Evolutionary conservation across 2,329 filamentous ascomycete genomes (phyloP).

Genomic region (Verticillium nonalfalfae): DNA sequence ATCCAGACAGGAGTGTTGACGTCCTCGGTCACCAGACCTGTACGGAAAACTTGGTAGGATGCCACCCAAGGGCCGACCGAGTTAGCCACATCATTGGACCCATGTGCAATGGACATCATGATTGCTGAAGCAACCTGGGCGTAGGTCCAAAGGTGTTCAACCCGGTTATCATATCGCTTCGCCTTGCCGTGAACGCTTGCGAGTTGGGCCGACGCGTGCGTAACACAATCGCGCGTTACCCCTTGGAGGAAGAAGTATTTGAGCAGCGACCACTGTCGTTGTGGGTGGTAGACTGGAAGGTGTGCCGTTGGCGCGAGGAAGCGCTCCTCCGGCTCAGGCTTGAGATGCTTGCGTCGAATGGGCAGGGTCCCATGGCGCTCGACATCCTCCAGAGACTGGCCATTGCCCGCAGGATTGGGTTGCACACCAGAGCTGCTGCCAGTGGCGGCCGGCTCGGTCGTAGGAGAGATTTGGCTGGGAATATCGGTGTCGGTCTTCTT

Average conservation of each 20-base stretch:
- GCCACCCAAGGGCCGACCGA: slow-evolving; percentile 32
- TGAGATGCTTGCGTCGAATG: slow-evolving; percentile 30
- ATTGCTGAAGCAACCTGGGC: slow-evolving; percentile 31
- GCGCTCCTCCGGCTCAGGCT: slow-evolving; percentile 25
- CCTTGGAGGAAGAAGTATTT: slow-evolving; percentile 16
- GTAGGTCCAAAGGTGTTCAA: slow-evolving; percentile 41
- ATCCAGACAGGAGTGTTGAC: slow-evolving; percentile 30
- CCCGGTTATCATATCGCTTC: slow-evolving; percentile 34
- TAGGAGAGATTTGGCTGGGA: not conserved
- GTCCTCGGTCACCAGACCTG: slow-evolving; percentile 20
- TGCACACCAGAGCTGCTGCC: not conserved
- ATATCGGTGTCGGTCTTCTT: slow-evolving; percentile 3
- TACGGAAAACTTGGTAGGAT: slow-evolving; percentile 25
- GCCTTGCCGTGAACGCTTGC: slow-evolving; percentile 20
- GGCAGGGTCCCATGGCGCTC: slow-evolving; percentile 19
- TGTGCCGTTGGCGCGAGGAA: slow-evolving; percentile 10
- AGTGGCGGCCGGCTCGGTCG: not conserved
- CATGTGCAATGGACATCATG: slow-evolving; percentile 35
- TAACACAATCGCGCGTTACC: slow-evolving; percentile 14
- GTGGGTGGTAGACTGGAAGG: slow-evolving; percentile 11
- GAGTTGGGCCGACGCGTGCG: slow-evolving; percentile 19
- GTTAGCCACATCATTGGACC: slow-evolving; percentile 36
- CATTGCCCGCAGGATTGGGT: not conserved
- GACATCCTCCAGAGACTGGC: slow-evolving; percentile 18
- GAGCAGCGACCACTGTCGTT: slow-evolving; percentile 11